Conservation (phyloP, 805 yeast species). For the Scheffersomyces ergatensis region DNA sequence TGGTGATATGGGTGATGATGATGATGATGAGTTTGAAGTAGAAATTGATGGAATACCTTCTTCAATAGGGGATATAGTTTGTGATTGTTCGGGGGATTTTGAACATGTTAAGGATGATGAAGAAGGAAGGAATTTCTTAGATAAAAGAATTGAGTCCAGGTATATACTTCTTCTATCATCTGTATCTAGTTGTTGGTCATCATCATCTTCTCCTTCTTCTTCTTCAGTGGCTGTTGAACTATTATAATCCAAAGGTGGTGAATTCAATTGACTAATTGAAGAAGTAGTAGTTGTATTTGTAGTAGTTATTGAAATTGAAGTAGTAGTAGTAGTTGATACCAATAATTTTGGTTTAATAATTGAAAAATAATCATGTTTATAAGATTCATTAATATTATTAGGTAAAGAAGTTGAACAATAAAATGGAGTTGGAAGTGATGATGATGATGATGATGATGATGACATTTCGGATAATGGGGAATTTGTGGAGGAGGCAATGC, state of each 20-base stretch:
- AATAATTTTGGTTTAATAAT: slow-evolving; percentile 7
- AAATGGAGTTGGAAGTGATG: background rate
- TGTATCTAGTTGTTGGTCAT: slow-evolving; percentile 1
- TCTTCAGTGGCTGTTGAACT: background rate
- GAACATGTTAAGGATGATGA: background rate
- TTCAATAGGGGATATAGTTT: slow-evolving; percentile 1
- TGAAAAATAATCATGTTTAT: slow-evolving; percentile 4
- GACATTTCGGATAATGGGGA: too few relatives aligned
- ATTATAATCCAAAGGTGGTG: slow-evolving; percentile 1
- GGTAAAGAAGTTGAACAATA: slow-evolving; percentile 1
- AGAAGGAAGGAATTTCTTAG: slow-evolving; percentile 1
- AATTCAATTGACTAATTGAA: background rate
- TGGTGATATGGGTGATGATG: background rate
- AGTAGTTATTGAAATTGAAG: background rate
- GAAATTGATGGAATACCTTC: background rate
- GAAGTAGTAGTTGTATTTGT: background rate
- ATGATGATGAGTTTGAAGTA: background rate
- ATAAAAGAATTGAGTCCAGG: slow-evolving; percentile 1
- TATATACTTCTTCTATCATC: slow-evolving; percentile 2
- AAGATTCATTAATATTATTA: background rate
- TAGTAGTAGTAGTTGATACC: background rate
- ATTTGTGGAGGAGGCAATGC: too few relatives aligned
- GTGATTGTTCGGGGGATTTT: background rate
- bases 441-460: too few relatives aligned
- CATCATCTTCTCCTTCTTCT: background rate